A percentile compares a stretch with the other conserved stretches of the same genome.
phyloP scores from a whole-genome alignment of 225 moss, liverwort and hornwort genomes.

The Straminergon stramineum region DNA sequence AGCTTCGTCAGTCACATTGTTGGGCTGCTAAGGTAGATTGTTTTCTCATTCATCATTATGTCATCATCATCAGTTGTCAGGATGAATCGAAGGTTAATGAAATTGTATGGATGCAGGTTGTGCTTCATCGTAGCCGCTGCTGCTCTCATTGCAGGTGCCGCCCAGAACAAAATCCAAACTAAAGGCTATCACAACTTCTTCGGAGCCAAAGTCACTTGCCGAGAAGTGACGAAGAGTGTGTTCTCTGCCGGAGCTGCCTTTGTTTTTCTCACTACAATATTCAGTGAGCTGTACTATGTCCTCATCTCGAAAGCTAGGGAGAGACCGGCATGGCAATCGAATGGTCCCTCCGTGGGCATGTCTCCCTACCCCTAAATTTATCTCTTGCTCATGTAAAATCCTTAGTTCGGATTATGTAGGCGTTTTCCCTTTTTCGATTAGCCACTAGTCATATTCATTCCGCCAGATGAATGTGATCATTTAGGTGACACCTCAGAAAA shows the following conservation, averaged over 20 bases:
- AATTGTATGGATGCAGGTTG: constrained; percentile 5
- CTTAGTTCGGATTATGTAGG: not conserved
- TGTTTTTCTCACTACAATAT: constrained; percentile 28
- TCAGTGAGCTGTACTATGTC: constrained; percentile 35
- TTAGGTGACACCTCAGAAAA: not conserved
- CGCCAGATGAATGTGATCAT: not conserved
- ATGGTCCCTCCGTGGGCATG: constrained; percentile 23
- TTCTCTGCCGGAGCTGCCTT: constrained; percentile 45
- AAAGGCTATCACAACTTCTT: constrained; percentile 4
- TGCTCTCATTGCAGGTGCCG: constrained; percentile 31
- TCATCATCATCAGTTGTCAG: not conserved
- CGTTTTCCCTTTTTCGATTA: not conserved
- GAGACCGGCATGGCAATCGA: constrained; percentile 11
- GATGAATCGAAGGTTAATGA: not conserved
- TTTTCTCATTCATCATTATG: not conserved
- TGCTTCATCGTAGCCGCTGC: constrained; percentile 35
- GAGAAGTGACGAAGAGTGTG: constrained; percentile 26
- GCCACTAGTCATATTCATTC: constrained; percentile 1
- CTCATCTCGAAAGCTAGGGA: constrained; percentile 44
- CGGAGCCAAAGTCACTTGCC: constrained; percentile 20
- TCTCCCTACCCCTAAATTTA: constrained; percentile 9
- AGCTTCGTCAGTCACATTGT: too few relatives aligned
- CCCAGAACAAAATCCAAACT: constrained; percentile 39
- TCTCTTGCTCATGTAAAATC: not conserved
- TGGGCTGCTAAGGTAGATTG: not conserved